These are phyloP conservation scores for Diutina pseudorugosa DNA, from an alignment of 1,139 yeast species.

Conservation along the genomic window DNA sequence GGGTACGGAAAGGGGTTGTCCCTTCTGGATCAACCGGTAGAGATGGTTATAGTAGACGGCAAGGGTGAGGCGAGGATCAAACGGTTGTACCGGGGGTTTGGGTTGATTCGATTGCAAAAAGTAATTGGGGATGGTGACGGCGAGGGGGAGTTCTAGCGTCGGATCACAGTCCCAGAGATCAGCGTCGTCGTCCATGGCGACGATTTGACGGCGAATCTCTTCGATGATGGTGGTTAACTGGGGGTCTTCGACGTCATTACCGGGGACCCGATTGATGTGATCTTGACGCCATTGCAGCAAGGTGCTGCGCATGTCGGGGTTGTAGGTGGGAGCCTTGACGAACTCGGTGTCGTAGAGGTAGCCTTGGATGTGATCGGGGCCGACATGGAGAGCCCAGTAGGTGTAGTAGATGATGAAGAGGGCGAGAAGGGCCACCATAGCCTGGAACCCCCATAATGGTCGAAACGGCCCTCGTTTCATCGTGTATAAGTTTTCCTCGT, in stretches of 20 bases:
- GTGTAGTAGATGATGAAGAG: neutral
- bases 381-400: neutral
- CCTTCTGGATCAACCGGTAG: neutral
- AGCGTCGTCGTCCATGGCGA: conserved; percentile 11
- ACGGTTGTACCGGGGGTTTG: conserved; percentile 17
- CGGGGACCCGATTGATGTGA: neutral
- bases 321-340: neutral
- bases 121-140: conserved; percentile 13
- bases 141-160: conserved; percentile 9
- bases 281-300: neutral
- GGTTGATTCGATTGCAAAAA: conserved; percentile 5
- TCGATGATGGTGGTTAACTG: conserved; percentile 11
- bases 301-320: neutral
- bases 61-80: conserved; percentile 39
- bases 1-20: neutral
- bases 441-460: neutral
- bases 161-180: conserved; percentile 19
- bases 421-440: neutral
- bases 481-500: neutral
- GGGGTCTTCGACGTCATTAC: conserved; percentile 9
- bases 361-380: neutral
- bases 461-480: neutral
- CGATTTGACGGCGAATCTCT: conserved; percentile 9
- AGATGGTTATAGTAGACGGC: conserved; percentile 25
- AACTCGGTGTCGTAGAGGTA: neutral